Base-by-base conservation (phyloP, 176 grass and related monocot genomes). In the Themeda triandra region DNA sequence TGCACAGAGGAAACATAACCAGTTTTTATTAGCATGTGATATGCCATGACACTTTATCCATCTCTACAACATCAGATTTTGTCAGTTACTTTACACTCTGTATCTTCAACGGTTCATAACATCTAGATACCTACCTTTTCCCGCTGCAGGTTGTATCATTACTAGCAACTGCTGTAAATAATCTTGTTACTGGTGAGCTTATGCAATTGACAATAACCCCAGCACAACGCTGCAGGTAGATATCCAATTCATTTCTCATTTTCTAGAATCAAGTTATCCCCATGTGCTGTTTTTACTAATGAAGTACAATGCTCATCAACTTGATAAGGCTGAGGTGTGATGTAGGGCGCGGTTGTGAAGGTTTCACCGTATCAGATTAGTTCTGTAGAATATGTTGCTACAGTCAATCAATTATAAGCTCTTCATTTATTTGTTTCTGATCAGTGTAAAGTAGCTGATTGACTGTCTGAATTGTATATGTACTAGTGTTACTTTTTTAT, bases 171-270 rank as follows among this genome's bases (percentile, higher is more conserved):
- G 90, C 87, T 71, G 56, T 97, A 59, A 85, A 83, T 87, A 91
- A 91, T 78, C 84, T 97, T 79, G 95, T 92, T 10, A 97, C 86
- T 35, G 92, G 95, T n/a, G 95, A 94, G 84, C 90, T 85, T 39
- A 97, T 97, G 95, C 95, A 97, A 79, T 91, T 92, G 80, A 53
- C 63, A 79, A 80, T 82, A 71, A 94, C 86, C 78, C 80, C 88
- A 74, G 84, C 86, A 37, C 83, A 97, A 69, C 86, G 92, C 48
- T 80, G 81, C 62, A 97, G 95, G 95, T 97, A 90, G 25, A 76
- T 58, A 45, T 28, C 32, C 25, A 31, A 27, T 73, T 58, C 32
- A 66, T 42, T 79, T 79, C 6, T 44, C n/a, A 42, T 29, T 82
- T 51, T 36, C 31, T 83, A 48, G 23, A 41, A 63, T 54, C 28